These are phyloP conservation scores for Stephania cephalantha DNA, from an alignment of 164 flowering plant species.

Conservation along the genomic window DNA sequence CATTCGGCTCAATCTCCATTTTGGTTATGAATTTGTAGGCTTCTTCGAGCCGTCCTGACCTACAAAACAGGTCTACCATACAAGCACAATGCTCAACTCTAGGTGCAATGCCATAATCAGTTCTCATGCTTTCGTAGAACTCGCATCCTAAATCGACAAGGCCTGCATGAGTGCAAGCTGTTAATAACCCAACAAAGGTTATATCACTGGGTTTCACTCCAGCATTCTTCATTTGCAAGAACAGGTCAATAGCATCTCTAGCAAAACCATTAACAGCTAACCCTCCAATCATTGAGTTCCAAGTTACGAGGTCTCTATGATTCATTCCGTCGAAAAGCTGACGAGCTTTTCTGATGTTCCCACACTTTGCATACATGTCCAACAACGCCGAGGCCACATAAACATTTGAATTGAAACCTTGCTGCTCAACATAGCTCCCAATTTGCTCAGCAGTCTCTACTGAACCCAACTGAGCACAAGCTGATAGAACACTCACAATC, in stretches of 20 bases:
- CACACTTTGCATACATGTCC: conserved; percentile 42
- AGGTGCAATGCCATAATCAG: conserved; percentile 26
- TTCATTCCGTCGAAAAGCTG: conserved; percentile 30
- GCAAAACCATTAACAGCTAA: conserved; percentile 38
- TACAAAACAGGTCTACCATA: conserved; percentile 43
- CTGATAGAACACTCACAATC: conserved; percentile 38
- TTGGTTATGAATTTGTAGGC: conserved; percentile 33
- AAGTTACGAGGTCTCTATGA: conserved; percentile 34
- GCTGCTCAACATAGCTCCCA: conserved; percentile 30
- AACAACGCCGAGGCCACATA: conserved; percentile 37
- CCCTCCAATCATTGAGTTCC: conserved; percentile 48
- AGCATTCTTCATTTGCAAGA: conserved; percentile 23
- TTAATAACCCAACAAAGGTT: conserved; percentile 42
- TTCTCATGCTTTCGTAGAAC: conserved; percentile 31
- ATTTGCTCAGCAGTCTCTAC: conserved; percentile 34
- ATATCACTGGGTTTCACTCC: conserved; percentile 33
- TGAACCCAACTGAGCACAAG: conserved; percentile 43
- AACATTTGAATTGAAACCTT: conserved; percentile 28
- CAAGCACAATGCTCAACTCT: conserved; percentile 44
- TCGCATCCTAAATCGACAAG: conserved; percentile 33
- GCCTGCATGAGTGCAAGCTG: conserved; percentile 47
- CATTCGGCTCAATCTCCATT: conserved; percentile 43
- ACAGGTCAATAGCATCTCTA: conserved; percentile 29
- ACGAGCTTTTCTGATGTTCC: conserved; percentile 34
- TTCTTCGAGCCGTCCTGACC: conserved; percentile 31